phyloP scores from a whole-genome alignment of 345 rosid genomes.

The Turritis glabra region DNA sequence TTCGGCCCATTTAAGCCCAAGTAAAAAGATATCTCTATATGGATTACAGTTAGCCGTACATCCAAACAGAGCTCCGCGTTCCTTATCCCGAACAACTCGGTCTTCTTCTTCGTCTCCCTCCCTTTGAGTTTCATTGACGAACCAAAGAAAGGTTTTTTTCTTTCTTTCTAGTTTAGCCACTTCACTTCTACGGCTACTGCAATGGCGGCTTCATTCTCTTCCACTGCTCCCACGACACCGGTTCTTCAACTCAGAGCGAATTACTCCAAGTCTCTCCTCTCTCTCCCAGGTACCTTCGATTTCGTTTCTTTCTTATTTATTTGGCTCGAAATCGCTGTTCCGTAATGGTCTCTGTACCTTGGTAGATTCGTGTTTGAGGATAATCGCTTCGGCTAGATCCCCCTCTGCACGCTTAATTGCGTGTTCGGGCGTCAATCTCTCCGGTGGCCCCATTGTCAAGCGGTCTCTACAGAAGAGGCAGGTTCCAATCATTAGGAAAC shows the following conservation, averaged over 20 bases:
- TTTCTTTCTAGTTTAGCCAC: neutral
- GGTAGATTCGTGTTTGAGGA: slow-evolving; percentile 47
- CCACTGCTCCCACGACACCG: slow-evolving; percentile 40
- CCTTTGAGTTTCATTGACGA: slow-evolving; percentile 6
- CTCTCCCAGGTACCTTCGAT: slow-evolving; percentile 43
- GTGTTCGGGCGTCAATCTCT: slow-evolving; percentile 33
- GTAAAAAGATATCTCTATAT: neutral
- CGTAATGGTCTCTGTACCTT: neutral
- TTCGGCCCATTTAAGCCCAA: slow-evolving; percentile 5
- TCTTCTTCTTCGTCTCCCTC: neutral
- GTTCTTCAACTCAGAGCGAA: slow-evolving; percentile 43
- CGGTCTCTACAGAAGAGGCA: slow-evolving; percentile 53
- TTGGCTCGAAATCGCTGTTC: neutral
- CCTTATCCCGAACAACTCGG: slow-evolving; percentile 24
- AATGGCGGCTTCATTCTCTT: slow-evolving; percentile 65
- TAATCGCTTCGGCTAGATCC: slow-evolving; percentile 23
- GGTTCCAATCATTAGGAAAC: slow-evolving; percentile 8
- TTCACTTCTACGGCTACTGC: slow-evolving; percentile 24
- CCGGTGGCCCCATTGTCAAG: slow-evolving; percentile 40
- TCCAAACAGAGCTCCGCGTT: slow-evolving; percentile 4
- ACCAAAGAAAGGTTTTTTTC: neutral
- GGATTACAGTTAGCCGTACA: slow-evolving; percentile 5
- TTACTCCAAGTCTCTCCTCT: slow-evolving; percentile 45
- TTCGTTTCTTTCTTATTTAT: neutral
- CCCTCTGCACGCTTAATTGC: slow-evolving; percentile 24